Evolutionary conservation across 2,329 filamentous ascomycete species (phyloP), one percentile per base, ranked within the genome.

Genomic region (Myriosclerotinia duriaeana): DNA sequence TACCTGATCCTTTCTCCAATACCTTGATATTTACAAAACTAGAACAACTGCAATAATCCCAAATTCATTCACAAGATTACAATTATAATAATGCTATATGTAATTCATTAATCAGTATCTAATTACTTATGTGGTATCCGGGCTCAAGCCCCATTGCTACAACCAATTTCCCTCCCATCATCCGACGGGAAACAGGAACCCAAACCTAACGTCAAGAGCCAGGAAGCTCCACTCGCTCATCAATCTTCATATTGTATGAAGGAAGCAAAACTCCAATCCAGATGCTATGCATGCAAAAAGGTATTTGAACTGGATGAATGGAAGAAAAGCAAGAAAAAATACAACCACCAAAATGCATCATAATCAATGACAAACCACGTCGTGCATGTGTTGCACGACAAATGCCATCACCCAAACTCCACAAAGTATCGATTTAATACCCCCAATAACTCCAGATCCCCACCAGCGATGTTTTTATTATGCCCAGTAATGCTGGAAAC

Each of bases 241-340:
- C 44, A 50, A 50, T 38, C 58, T 61, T 61, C 58, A 50, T 50
- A 38, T 61, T 20, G 20, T 26, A 38, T 61, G n/a, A 50, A 26
- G 34, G 22, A 53, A 14, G 48, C 9, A 63, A 54, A 63, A 54
- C 60, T 63, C 60, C 48, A 54, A 63, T 54, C 22, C 48, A 40
- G 26, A 54, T 63, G 36, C 48, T 54, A 42, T 53, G 48, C 60
- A 63, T 63, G 60, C 48, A 63, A 63, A 63, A 30, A 54, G 46
- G 60, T 63, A 63, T 63, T 53, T 63, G 30, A 53, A 54, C 46
- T 53, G 42, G 50, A 54, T 54, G 60, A 17, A 53, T 63, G 48
- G 40, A 54, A 15, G 40, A 42, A 40, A 34, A n/a, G 9, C 2
- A 63, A 63, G 34, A n/a, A 62, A 52, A 62, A 34, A 26, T 40